phyloP scores from a whole-genome alignment of 257 asterid species.

The Echium plantagineum region DNA sequence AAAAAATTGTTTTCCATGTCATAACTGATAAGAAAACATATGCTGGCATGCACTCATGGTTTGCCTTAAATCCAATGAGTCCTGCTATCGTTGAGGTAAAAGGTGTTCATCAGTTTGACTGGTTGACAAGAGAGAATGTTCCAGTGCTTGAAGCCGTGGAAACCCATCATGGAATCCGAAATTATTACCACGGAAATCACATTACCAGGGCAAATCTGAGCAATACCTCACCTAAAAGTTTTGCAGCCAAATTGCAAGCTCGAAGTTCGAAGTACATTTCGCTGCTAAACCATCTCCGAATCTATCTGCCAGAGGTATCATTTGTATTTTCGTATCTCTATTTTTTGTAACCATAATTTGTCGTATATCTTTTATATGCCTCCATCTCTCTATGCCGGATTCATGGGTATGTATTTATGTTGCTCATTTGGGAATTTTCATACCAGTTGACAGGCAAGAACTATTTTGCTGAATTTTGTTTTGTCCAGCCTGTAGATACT shows the following conservation, averaged over 20 bases:
- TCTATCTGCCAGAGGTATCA: conserved; percentile 79
- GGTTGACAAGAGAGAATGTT: no score
- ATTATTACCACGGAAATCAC: conserved; percentile 79
- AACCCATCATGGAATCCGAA: conserved; percentile 64
- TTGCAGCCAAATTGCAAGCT: conserved; percentile 91
- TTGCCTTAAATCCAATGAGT: conserved; percentile 59
- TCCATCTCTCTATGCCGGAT: background rate
- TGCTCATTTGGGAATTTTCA: no score
- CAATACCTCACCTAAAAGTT: conserved; percentile 56
- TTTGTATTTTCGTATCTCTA: conserved; percentile 9
- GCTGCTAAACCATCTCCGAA: conserved; percentile 79
- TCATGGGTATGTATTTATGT: no score
- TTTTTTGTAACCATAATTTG: background rate
- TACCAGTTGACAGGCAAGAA: no score
- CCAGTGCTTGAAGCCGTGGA: conserved; percentile 33
- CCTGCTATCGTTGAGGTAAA: conserved; percentile 71
- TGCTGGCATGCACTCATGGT: conserved; percentile 96
- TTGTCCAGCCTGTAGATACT: no score
- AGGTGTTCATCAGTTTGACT: no score
- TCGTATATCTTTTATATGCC: no score
- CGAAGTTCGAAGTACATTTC: conserved; percentile 90
- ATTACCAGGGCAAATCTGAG: conserved; percentile 69
- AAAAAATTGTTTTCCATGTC: conserved; percentile 56
- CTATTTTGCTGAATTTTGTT: no score
- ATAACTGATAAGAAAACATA: conserved; percentile 83